A percentile compares a stretch with the other conserved stretches of the same genome.
phyloP scores from a whole-genome alignment of 257 asterid genomes.

The Eustoma russellianum region DNA sequence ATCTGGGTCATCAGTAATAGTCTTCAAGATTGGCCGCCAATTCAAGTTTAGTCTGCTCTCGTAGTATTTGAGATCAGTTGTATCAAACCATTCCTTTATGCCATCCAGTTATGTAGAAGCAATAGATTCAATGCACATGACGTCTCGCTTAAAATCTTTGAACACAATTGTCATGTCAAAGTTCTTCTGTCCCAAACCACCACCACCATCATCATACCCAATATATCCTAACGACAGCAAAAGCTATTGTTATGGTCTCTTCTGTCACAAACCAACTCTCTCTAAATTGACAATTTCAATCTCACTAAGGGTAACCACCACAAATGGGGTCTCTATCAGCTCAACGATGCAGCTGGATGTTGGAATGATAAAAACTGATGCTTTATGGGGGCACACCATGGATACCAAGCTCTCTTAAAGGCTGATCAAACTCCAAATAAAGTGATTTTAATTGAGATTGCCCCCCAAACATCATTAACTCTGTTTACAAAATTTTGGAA shows the following conservation, averaged over 20 bases:
- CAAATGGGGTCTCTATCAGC: slow-evolving; percentile 10
- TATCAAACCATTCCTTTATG: slow-evolving; percentile 11
- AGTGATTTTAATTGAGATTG: slow-evolving; percentile 9
- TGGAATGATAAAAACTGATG: slow-evolving; percentile 11
- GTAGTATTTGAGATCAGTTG: slow-evolving; percentile 12
- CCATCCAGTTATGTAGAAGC: slow-evolving; percentile 10
- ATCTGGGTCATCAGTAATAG: slow-evolving; percentile 10
- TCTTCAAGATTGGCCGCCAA: slow-evolving; percentile 11
- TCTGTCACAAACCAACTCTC: slow-evolving; percentile 13
- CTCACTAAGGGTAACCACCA: slow-evolving; percentile 9
- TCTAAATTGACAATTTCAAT: slow-evolving; percentile 13
- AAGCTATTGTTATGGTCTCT: too few relatives aligned
- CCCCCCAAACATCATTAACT: slow-evolving; percentile 10
- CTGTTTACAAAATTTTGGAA: slow-evolving; percentile 10
- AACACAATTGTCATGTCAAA: slow-evolving; percentile 13
- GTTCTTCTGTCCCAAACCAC: slow-evolving; percentile 14
- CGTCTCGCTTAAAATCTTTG: slow-evolving; percentile 11
- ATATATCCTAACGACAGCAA: too few relatives aligned
- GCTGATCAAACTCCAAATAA: slow-evolving; percentile 11
- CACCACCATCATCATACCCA: too few relatives aligned
- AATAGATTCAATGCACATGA: slow-evolving; percentile 12
- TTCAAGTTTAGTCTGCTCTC: slow-evolving; percentile 13
- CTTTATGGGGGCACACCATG: slow-evolving; percentile 14
- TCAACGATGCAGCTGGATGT: slow-evolving; percentile 8
- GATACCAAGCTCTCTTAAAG: slow-evolving; percentile 12